Evolutionary conservation across 768 basidiomycete genomes (phyloP), one percentile per base, ranked within the genome.

Genomic region (Agaricus subrufescens): DNA sequence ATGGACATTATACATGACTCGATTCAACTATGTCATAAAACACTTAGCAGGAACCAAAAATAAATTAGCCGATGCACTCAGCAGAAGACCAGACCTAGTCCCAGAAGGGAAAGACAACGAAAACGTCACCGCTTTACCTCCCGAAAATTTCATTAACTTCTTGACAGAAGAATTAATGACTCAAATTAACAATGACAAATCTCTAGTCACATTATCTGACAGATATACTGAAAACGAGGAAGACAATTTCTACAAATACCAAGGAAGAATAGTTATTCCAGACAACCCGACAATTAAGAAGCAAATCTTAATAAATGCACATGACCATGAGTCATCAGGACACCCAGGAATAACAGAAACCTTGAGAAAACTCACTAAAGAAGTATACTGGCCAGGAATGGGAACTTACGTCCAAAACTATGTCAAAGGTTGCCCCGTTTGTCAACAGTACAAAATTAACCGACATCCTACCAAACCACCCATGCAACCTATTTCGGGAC

Each of bases 371-470:
- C 15, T 62, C 1, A 34, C 40, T 37, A 11, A 57, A 39, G n/a
- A 60, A 1, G 59, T 60, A 29, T 67, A 58, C 46, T 67, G 65
- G 66, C 66, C 65, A 9, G 61, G 60, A 53, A 59, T 65, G 56
- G 12, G 50, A 0, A 40, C 12, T 1, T 63, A 59, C 27, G 34
- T 65, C 31, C 57, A 61, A 5, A 46, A 65, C 5, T 67, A 66
- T 49, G 47, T 67, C 12, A 34, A 60, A 45, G 63, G 62, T 25
- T 68, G 67, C 23, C 45, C 7, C 1, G 40, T 5, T 1, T 66
- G 65, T 30, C 67, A 68, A 58, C 58, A 62, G 47, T 50, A 25
- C 43, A 60, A 60, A n/a, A 60, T 60, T 26, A 60, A 52, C 15
- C 1, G 46, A 47, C 10, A 26, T 8, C 65, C 61, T 2, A 26